phyloP scores from a whole-genome alignment of 108 stramenopile genomes.

The Discostella stelligeroides region DNA sequence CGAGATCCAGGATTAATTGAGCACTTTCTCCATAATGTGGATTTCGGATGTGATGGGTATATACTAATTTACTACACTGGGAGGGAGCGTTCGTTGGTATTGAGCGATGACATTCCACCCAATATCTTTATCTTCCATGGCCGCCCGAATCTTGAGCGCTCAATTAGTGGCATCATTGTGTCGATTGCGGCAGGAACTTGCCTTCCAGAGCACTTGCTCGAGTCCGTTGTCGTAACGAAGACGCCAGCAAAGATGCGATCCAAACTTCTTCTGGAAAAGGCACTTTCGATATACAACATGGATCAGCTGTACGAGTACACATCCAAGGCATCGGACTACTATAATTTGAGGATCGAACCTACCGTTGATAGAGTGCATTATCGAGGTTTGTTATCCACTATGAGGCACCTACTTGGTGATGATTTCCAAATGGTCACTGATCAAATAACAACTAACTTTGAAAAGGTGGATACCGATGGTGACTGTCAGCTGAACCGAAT shows the following conservation, averaged over 20 bases:
- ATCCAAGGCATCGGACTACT: conserved; percentile 21
- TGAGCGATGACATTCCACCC: conserved; percentile 29
- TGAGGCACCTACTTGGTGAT: conserved; percentile 33
- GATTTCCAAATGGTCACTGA: conserved; percentile 19
- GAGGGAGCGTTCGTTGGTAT: conserved; percentile 16
- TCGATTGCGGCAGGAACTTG: conserved; percentile 20
- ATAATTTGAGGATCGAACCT: conserved; percentile 7
- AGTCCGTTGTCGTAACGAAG: conserved; percentile 8
- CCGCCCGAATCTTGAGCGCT: conserved; percentile 34
- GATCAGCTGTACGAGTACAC: conserved; percentile 48
- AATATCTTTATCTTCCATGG: conserved; percentile 40
- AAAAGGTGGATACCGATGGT: conserved; percentile 29
- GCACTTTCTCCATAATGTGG: conserved; percentile 32
- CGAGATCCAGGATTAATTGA: conserved; percentile 44
- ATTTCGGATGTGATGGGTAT: conserved; percentile 24
- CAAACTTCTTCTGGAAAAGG: conserved; percentile 36
- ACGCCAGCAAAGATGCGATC: conserved; percentile 22
- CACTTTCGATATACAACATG: conserved; percentile 25
- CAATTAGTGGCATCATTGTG: conserved; percentile 30
- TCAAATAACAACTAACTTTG: conserved; percentile 22
- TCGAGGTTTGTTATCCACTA: conserved; percentile 22
- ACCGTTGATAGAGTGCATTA: conserved; percentile 10
- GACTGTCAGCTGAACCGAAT: conserved; percentile 7
- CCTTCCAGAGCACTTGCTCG: conserved; percentile 33
- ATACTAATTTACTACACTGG: conserved; percentile 47